Conservation (phyloP, 371 early-diverging fungal genomes). For the Ordospora colligata region DNA sequence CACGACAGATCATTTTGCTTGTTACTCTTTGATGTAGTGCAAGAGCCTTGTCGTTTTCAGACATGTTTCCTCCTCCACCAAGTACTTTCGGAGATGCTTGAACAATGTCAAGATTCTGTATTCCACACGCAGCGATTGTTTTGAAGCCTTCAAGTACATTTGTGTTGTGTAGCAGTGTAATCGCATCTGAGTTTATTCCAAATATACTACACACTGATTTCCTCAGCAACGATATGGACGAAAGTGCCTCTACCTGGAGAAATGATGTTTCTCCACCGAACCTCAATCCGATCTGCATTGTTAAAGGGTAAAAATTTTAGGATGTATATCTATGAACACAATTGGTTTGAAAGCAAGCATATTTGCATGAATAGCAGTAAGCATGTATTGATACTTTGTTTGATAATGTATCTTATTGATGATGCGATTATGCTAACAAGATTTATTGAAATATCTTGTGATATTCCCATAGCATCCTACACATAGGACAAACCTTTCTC, state of each 20-base stretch:
- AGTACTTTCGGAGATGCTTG: not conserved
- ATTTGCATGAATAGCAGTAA: no score
- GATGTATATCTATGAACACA: not conserved
- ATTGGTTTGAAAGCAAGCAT: no score
- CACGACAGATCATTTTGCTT: slow-evolving; percentile 42
- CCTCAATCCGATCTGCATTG: slow-evolving; percentile 2
- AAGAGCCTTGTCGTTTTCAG: slow-evolving; percentile 37
- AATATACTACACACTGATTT: not conserved
- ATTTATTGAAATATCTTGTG: slow-evolving; percentile 28
- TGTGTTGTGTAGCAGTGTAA: slow-evolving; percentile 4
- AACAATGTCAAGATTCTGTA: not conserved
- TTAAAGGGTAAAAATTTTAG: slow-evolving; percentile 11
- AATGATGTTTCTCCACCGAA: slow-evolving; percentile 10
- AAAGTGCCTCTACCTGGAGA: not conserved
- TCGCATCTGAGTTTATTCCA: not conserved
- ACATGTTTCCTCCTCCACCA: slow-evolving; percentile 44
- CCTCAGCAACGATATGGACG: not conserved
- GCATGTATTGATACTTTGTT: no score
- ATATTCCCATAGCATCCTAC: slow-evolving; percentile 53
- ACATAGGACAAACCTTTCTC: slow-evolving; percentile 60
- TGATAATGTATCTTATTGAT: no score
- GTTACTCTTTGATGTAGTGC: slow-evolving; percentile 13
- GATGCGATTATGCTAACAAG: not conserved
- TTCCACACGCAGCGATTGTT: not conserved
- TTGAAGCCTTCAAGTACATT: slow-evolving; percentile 1